Evolutionary conservation across 441 rosid species (phyloP).

Genomic region (Geranium incanum): DNA sequence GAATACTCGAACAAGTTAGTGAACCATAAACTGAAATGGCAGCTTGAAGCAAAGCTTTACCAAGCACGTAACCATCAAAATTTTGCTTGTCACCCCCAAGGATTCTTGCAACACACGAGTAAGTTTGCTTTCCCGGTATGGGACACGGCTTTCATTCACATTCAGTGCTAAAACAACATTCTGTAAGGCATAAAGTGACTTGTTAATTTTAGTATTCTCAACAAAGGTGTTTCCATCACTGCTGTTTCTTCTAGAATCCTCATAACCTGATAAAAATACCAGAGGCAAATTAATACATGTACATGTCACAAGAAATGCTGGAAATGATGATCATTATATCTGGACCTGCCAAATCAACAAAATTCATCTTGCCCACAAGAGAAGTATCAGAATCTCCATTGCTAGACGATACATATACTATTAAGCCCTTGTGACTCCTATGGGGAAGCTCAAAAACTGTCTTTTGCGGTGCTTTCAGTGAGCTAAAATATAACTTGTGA

Average conservation of each 20-base stretch:
- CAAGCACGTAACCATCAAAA: conserved; percentile 58
- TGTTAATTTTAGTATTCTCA: conserved; percentile 45
- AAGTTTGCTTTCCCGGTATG: conserved; percentile 70
- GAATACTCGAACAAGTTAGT: conserved; percentile 6
- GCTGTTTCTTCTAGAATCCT: conserved; percentile 47
- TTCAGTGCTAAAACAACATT: conserved; percentile 57
- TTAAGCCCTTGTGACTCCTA: conserved; percentile 50
- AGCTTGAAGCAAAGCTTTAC: conserved; percentile 27
- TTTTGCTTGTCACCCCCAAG: conserved; percentile 38
- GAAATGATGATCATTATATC: conserved; percentile 1
- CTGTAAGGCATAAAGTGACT: conserved; percentile 55
- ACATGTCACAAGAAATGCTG: neutral
- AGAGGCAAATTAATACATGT: conserved; percentile 4
- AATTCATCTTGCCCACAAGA: conserved; percentile 49
- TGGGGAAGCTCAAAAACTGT: conserved; percentile 23
- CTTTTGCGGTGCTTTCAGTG: conserved; percentile 28
- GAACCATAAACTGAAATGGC: conserved; percentile 13
- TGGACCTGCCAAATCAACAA: conserved; percentile 68
- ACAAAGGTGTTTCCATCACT: conserved; percentile 25
- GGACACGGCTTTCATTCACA: conserved; percentile 53
- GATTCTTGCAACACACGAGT: conserved; percentile 67
- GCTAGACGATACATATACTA: conserved; percentile 32
- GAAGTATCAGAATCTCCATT: conserved; percentile 15
- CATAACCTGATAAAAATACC: conserved; percentile 45
- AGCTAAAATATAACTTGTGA: conserved; percentile 35